Base-by-base conservation (phyloP, 768 basidiomycete genomes). In the Boletus patriciae region DNA sequence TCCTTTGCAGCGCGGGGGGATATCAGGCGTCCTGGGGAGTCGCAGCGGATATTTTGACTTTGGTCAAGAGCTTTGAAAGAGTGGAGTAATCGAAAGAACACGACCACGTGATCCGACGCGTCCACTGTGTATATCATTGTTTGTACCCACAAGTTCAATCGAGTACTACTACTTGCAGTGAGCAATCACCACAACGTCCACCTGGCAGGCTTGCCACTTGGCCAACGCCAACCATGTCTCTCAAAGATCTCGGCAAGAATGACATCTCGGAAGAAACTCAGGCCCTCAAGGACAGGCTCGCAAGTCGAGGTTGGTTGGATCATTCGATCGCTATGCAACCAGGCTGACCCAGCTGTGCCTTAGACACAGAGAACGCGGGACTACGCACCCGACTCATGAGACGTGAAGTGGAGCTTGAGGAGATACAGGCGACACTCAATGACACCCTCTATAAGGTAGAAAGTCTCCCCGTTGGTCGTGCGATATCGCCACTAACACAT, bases 21-120 rank as follows among this genome's bases (percentile, higher is more conserved):
- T 78, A 73, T 59, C 75, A 77, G 57, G 61, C 58, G 23, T 78
- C 76, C 12, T 80, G 78, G 77, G 78, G 79, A 18, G 74, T 62
- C 11, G 78, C 77, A 10, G 75, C 68, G 23, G 75, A 80, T 19
- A 79, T 70, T n/a, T 40, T 72, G 55, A 13, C 25, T n/a, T 50
- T 73, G 57, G 45, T 70, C 29, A 72, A 65, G 48, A 10, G 46
- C 8, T 55, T 25, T 18, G 15, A 13, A 19, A 21, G 49, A 38
- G 46, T 46, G 21, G 11, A 4, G 25, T 34, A n/a, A n/a, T n/a
- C 4, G 46, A 54, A 57, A 60, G 43, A 62, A 62, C 63, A 63
- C 70, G 70, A 58, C 55, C 70, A 72, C 64, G 72, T 72, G 70
- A 73, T 46, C 36, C 10, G 25, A 69, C 70, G 70, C 70, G 70